phyloP scores from a whole-genome alignment of 768 basidiomycete genomes.

The Holtermannia corniformis region DNA sequence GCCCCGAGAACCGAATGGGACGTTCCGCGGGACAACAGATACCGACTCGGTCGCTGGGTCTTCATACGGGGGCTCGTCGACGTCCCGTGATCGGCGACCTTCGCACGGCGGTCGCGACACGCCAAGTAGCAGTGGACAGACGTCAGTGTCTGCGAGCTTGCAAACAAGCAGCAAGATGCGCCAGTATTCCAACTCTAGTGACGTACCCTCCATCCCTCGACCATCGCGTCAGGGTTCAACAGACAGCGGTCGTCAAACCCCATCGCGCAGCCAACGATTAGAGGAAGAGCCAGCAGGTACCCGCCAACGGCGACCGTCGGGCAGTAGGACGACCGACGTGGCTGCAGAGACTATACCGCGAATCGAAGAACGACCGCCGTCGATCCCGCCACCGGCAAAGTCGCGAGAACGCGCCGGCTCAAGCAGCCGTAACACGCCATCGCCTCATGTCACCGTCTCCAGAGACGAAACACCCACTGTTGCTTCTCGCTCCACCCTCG shows the following conservation, averaged over 20 bases:
- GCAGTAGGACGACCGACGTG: neutral
- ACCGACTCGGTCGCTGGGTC: neutral
- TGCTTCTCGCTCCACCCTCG: neutral
- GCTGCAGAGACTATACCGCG: neutral
- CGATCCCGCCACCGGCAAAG: neutral
- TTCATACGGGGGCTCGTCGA: neutral
- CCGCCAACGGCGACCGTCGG: neutral
- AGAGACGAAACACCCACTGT: neutral
- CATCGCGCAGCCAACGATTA: neutral
- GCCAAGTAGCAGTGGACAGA: neutral
- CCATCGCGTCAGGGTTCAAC: neutral
- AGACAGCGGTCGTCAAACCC: neutral
- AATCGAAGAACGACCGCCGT: neutral
- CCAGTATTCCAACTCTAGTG: neutral
- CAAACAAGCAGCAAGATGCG: neutral
- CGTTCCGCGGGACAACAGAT: neutral
- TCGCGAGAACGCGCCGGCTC: neutral
- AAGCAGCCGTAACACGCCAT: neutral
- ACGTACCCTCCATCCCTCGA: neutral
- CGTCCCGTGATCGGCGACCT: neutral
- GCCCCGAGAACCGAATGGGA: neutral
- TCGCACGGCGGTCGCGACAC: neutral
- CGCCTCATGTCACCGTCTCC: neutral
- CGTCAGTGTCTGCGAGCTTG: neutral
- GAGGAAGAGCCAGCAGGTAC: neutral